Base-by-base conservation (phyloP, 306 rosid species). In the Fragaria iinumae region DNA sequence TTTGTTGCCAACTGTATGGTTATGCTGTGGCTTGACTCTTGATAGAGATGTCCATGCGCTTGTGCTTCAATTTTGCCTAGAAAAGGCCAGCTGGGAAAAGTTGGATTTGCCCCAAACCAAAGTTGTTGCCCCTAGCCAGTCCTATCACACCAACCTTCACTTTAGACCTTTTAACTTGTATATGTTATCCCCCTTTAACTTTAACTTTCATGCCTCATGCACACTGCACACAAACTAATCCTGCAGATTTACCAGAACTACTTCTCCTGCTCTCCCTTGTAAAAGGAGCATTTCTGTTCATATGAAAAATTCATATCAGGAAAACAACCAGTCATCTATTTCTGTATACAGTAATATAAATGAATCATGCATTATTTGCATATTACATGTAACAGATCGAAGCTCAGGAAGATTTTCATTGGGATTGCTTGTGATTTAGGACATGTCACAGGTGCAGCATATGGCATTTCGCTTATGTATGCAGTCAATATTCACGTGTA, bases 41-140 rank as follows among this genome's bases (percentile, higher is more conserved):
- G 25, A 64, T 64, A 64, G 36, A 64, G 69, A 64, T 17, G 69
- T 34, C 4, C 69, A 64, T 64, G 45, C 23, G 69, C 69, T 64
- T 64, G 2, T 64, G 41, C 69, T 64, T 34, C 69, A 64, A 36
- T 65, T 17, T 56, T 65, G 16, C 9, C 9, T 17, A 14, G 23
- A 65, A 65, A 65, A 6, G 69, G 45, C 69, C 69, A 65, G 47
- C 47, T 65, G 69, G 69, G 69, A 18, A 65, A 65, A 65, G 13
- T 65, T 65, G 69, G 69, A 65, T 65, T 65, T 32, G 12, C 44
- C 69, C 44, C 47, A 21, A 16, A 34, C 69, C 18, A 36, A 65
- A 65, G 13, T 36, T 23, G 36, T 64, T 65, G 1, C 44, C 69
- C 25, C 12, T 25, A 4, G 18, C 63, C 16, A 27, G 67, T 62